Base-by-base conservation (phyloP, 1,139 yeast genomes). In the Debaryomyces psychrophilus region DNA sequence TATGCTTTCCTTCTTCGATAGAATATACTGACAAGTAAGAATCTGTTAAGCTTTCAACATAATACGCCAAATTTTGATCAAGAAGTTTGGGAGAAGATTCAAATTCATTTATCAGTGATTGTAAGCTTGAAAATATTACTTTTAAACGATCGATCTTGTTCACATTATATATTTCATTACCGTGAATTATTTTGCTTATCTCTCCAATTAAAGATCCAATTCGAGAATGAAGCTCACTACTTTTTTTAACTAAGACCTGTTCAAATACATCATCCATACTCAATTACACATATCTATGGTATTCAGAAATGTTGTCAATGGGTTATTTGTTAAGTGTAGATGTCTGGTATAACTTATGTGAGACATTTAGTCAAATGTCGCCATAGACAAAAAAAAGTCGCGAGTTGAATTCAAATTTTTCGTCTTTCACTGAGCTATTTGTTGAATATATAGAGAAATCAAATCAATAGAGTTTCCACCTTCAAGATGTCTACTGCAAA, bases 51-150 rank as follows among this genome's bases (percentile, higher is more conserved):
- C 20, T 25, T 1, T 52, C 57, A 5, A 81, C 61, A 49, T 70
- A 71, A 0, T 38, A 18, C 0, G 65, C 58, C 33, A 85, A 59
- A 12, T 63, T 52, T 1, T 62, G 48, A 52, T 82, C 86, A 5
- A 85, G 60, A 6, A 80, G 62, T 41, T 74, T 73, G 0, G 90
- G 88, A 43, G 71, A 73, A 2, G 78, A 71, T 59, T 83, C 87
- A 54, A 83, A 84, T 50, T 77, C 78, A 47, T 67, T 62, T 33
- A 74, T 58, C 1, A 52, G 14, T 6, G 35, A 8, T 25, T 46
- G 49, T 26, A 51, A 37, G 23, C 40, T 42, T 3, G 23, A 20
- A 14, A 46, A 37, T 11, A 41, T 23, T 9, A 23, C 40, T 23
- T 33, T 31, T 22, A 37, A 39, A 18, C 36, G 34, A 14, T 40